A percentile compares a stretch with the other conserved stretches of the same genome.
phyloP scores from a whole-genome alignment of 208 protist species.

The Phytomonas sp. region DNA sequence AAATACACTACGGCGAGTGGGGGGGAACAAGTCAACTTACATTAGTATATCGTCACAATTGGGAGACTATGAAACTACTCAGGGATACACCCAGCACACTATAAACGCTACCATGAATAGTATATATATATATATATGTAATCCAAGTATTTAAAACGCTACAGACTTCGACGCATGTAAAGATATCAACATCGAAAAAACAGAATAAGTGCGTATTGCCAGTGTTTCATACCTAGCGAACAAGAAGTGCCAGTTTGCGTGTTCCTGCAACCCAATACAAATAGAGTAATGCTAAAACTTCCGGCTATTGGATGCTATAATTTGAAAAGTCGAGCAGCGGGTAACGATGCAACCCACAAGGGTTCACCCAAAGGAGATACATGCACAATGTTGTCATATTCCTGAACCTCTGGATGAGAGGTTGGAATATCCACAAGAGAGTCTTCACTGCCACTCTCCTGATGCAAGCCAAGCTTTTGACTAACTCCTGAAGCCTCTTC shows the following conservation, averaged over 20 bases:
- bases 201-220: neutral
- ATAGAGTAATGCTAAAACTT: neutral
- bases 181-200: neutral
- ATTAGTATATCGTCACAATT: conserved; percentile 3
- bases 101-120: neutral
- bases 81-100: too few species aligned
- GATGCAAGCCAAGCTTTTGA: neutral
- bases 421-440: neutral
- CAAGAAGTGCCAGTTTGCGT: neutral
- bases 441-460: neutral
- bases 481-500: neutral
- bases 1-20: neutral
- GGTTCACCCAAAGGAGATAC: neutral
- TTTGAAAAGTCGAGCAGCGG: neutral
- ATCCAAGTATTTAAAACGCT: neutral
- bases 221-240: neutral
- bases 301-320: neutral
- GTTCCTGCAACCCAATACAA: neutral
- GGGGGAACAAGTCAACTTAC: neutral
- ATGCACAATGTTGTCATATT: neutral
- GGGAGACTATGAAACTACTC: neutral
- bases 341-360: neutral
- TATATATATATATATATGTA: conserved; percentile 10
- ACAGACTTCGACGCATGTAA: neutral
- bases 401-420: neutral